A percentile compares a stretch with the other conserved stretches of the same genome.
Conservation (phyloP, 768 basidiomycete species). For the Coprinellus micaceus region DNA sequence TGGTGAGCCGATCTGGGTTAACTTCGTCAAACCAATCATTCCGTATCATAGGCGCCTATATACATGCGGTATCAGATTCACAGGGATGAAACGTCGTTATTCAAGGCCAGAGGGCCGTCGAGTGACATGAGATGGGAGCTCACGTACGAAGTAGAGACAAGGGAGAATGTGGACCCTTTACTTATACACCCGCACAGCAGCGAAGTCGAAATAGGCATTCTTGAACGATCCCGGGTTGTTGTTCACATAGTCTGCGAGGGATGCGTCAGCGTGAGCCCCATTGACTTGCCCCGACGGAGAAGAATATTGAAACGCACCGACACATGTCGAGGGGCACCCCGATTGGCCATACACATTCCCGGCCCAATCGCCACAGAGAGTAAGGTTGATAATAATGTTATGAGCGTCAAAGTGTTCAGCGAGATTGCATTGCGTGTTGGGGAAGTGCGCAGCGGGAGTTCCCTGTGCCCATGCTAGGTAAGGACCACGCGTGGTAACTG, state of each 20-base stretch:
- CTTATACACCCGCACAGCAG: constrained; percentile 38
- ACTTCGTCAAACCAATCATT: too few species aligned
- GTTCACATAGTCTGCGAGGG: constrained; percentile 34
- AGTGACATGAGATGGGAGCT: too few species aligned
- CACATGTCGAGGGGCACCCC: constrained; percentile 37
- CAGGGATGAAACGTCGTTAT: too few species aligned
- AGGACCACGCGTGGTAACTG: not conserved
- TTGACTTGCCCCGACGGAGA: not conserved
- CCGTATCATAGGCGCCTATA: too few species aligned
- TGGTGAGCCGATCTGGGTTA: too few species aligned
- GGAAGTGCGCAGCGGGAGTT: constrained; percentile 9
- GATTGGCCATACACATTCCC: constrained; percentile 35
- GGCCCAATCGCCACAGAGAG: constrained; percentile 12
- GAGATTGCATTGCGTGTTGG: constrained; percentile 11
- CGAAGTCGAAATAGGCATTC: constrained; percentile 67
- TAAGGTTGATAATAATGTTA: constrained; percentile 10
- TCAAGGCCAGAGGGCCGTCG: too few species aligned
- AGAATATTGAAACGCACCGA: not conserved
- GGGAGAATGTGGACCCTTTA: too few species aligned
- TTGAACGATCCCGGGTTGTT: constrained; percentile 57
- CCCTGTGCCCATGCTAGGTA: not conserved
- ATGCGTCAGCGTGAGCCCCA: not conserved
- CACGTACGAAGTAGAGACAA: too few species aligned
- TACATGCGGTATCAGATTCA: too few species aligned
- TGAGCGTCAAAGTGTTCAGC: constrained; percentile 5